These are phyloP conservation scores for Lasiosphaeria hispida DNA, from an alignment of 495 filamentous ascomycete genomes.

Conservation along the genomic window DNA sequence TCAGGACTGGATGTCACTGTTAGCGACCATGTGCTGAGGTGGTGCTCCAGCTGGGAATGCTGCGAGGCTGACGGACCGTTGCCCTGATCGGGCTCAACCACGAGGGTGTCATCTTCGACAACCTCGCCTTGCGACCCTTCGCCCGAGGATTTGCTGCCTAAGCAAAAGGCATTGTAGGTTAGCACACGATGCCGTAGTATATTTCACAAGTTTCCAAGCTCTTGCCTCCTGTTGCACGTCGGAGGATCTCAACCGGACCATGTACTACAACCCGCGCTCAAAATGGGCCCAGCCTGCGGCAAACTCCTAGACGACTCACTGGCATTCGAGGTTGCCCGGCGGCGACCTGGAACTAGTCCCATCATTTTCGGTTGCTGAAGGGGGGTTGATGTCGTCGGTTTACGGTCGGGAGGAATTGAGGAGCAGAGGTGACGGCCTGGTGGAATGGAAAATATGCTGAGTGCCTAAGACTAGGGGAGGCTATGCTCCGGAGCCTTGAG, in stretches of 20 bases:
- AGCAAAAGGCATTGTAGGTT: slow-evolving; percentile 7
- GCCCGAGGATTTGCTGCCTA: slow-evolving; percentile 51
- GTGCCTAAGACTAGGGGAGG: background rate
- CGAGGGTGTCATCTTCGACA: slow-evolving; percentile 68
- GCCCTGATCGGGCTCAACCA: slow-evolving; percentile 74
- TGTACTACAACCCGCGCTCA: slow-evolving; percentile 21
- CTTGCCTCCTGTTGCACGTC: slow-evolving; percentile 27
- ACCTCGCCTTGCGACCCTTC: slow-evolving; percentile 30
- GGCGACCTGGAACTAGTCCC: slow-evolving; percentile 34
- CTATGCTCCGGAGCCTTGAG: background rate
- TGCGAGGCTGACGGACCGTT: slow-evolving; percentile 52
- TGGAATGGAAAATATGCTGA: no score
- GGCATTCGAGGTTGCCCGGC: slow-evolving; percentile 36
- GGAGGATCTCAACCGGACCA: slow-evolving; percentile 22
- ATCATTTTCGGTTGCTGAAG: slow-evolving; percentile 22
- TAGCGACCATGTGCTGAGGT: background rate
- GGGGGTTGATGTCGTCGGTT: background rate
- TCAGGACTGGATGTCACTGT: slow-evolving; percentile 60
- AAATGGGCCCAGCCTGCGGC: slow-evolving; percentile 15
- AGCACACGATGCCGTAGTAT: slow-evolving; percentile 7
- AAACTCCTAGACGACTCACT: slow-evolving; percentile 30
- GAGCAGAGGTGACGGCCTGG: background rate
- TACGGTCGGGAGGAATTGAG: background rate
- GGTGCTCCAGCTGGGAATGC: background rate
- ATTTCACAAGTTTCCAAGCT: background rate